These are phyloP conservation scores for Exophiala calicioides DNA, from an alignment of 2,329 filamentous ascomycete genomes.

Conservation along the genomic window DNA sequence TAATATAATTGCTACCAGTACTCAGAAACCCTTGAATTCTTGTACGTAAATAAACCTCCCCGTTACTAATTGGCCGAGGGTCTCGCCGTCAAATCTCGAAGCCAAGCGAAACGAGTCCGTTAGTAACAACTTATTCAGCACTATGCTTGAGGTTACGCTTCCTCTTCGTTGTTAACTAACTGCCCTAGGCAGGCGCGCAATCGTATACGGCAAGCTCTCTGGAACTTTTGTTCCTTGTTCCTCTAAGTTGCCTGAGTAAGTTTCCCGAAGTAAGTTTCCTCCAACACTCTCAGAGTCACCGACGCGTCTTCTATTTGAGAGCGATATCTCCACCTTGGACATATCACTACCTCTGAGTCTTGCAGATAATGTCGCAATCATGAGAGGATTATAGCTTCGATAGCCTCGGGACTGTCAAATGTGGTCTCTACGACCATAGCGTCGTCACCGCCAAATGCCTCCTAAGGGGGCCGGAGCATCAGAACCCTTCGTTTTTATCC, in stretches of 20 bases:
- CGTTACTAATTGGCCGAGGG: neutral
- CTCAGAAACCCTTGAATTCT: too few relatives aligned
- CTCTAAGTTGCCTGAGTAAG: too few relatives aligned
- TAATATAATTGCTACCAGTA: too few relatives aligned
- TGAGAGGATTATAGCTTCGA: too few relatives aligned
- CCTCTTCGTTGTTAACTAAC: neutral
- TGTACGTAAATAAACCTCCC: slow-evolving; percentile 9
- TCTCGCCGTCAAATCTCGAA: neutral
- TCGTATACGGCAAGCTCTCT: too few relatives aligned
- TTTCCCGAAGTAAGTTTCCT: neutral
- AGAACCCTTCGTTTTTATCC: slow-evolving; percentile 20
- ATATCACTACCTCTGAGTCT: too few relatives aligned
- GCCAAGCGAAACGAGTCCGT: slow-evolving; percentile 11
- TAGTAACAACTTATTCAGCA: slow-evolving; percentile 26
- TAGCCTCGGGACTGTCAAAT: too few relatives aligned
- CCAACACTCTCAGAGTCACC: neutral
- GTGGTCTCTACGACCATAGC: too few relatives aligned
- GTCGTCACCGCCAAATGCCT: slow-evolving; percentile 24
- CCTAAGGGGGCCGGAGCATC: slow-evolving; percentile 17
- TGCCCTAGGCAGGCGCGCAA: too few relatives aligned
- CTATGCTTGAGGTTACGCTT: neutral
- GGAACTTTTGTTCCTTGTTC: too few relatives aligned
- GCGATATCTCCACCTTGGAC: slow-evolving; percentile 6
- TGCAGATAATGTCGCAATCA: too few relatives aligned
- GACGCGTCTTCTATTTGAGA: slow-evolving; percentile 1